phyloP scores from a whole-genome alignment of 257 asterid genomes.

The Primulina eburnea region DNA sequence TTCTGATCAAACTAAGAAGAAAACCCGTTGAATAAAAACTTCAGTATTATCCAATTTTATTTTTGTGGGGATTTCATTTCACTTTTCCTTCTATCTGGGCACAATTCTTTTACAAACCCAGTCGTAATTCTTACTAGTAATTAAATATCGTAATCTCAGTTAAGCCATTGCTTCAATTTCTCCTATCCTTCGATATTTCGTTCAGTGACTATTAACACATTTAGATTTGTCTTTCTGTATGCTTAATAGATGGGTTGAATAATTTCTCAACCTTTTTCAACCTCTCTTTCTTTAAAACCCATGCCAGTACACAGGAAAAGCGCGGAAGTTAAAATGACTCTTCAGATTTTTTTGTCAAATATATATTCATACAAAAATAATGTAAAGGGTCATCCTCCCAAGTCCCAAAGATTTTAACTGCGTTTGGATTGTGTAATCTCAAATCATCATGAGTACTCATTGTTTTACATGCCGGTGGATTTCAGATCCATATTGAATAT shows the following conservation, averaged over 20 bases:
- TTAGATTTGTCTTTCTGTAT: background rate
- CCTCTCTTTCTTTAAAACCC: no score
- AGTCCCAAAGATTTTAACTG: background rate
- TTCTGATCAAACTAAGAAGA: background rate
- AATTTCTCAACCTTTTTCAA: no score
- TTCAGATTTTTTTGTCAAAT: no score
- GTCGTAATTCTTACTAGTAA: background rate
- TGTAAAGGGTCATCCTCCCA: no score
- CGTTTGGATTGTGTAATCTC: background rate
- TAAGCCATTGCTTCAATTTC: conserved; percentile 2
- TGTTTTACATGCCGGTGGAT: no score
- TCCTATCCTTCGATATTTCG: background rate
- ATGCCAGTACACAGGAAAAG: no score
- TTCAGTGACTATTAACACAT: background rate
- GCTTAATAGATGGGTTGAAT: conserved; percentile 22
- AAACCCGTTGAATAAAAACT: background rate
- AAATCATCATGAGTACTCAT: no score
- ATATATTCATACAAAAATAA: background rate
- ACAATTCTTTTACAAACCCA: background rate
- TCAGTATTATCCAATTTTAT: background rate
- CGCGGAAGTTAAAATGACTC: no score
- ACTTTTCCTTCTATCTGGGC: conserved; percentile 2
- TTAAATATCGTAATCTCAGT: conserved; percentile 1
- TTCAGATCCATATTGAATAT: background rate
- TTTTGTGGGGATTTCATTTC: background rate